Base-by-base conservation (phyloP, 140 eudicot genomes). In the Senecio squalidus region DNA sequence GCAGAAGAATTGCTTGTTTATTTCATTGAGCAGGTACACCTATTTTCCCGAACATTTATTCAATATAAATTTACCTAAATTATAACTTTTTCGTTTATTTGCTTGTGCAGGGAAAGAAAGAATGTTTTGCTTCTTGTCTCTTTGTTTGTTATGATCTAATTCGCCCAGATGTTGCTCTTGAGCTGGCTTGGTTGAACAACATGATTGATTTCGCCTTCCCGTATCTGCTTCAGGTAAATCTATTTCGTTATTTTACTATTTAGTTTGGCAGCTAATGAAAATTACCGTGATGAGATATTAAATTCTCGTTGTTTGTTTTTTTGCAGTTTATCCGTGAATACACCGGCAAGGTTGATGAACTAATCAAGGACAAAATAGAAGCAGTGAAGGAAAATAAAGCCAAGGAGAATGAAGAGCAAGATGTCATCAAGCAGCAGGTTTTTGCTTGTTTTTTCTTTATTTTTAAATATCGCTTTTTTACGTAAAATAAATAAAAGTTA, bases 121-220 rank as follows among this genome's bases (percentile, higher is more conserved):
- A 90, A 69, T 90, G 97, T 76, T 90, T 90, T 74, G 97, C 97
- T 7, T 81, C 97, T 0, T 86, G 97, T 71, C 95, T 90, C 9
- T 90, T 90, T 57, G 95, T 90, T 64, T 90, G 94, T 59, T 90
- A 90, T 47, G 97, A 85, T 78, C 67, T 85, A 63, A 83, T 90
- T n/a, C 90, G 97, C 18, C 58, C 94, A 9, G 97, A 85, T 80
- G 93, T 90, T 58, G 98, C 91, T 8, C 76, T 91, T 70, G 98
- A 91, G 62, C 88, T 83, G 10, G 98, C 98, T 45, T 92, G 98
- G 98, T 78, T 92, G 77, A 92, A 92, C 68, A 92, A 92, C 67
- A 92, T 92, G 96, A 73, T 92, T 4, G 98, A 92, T 77, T 92
- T 92, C 51, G 98, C 98, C 59, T 84, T 92, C 95, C 96, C 98